Conservation (phyloP, 768 basidiomycete species). For the Leucosporidium creatinivorum region DNA sequence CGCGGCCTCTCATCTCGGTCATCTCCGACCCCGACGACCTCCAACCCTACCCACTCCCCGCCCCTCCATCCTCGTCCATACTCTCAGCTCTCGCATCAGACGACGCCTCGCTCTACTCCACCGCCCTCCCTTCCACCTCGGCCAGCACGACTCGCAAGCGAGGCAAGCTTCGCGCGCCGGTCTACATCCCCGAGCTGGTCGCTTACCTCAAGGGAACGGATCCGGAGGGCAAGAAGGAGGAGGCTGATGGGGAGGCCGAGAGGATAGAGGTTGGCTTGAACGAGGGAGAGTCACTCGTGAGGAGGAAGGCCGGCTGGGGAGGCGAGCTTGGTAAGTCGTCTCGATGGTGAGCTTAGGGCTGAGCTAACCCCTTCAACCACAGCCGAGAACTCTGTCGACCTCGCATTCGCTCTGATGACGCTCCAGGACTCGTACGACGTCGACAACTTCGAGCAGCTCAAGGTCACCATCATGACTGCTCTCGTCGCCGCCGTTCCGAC, state of each 20-base stretch:
- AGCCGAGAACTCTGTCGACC: slow-evolving; percentile 87
- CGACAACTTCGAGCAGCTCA: slow-evolving; percentile 63
- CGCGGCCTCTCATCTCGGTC: slow-evolving; percentile 47
- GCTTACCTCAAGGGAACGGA: slow-evolving; percentile 59
- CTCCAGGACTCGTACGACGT: slow-evolving; percentile 81
- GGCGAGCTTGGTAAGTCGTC: slow-evolving; percentile 68
- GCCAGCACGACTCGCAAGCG: slow-evolving; percentile 70
- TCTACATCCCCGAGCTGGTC: slow-evolving; percentile 80
- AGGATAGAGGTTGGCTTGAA: slow-evolving; percentile 71
- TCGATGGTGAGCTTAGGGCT: not conserved
- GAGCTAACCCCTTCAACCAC: not conserved
- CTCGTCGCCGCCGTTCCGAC: slow-evolving; percentile 71
- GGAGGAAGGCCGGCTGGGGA: slow-evolving; percentile 76
- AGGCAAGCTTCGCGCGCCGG: slow-evolving; percentile 68
- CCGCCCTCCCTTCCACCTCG: slow-evolving; percentile 60
- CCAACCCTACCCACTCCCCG: slow-evolving; percentile 28
- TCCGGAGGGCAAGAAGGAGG: slow-evolving; percentile 46
- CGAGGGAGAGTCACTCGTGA: slow-evolving; percentile 71
- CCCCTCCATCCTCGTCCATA: slow-evolving; percentile 34
- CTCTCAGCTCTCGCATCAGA: slow-evolving; percentile 62
- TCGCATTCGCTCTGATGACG: slow-evolving; percentile 63
- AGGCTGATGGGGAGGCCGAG: slow-evolving; percentile 62
- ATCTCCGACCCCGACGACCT: slow-evolving; percentile 44
- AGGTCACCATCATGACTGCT: slow-evolving; percentile 69
- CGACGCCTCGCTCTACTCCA: slow-evolving; percentile 63